phyloP scores from a whole-genome alignment of 495 filamentous ascomycete genomes.

The Filosporella fistucella region DNA sequence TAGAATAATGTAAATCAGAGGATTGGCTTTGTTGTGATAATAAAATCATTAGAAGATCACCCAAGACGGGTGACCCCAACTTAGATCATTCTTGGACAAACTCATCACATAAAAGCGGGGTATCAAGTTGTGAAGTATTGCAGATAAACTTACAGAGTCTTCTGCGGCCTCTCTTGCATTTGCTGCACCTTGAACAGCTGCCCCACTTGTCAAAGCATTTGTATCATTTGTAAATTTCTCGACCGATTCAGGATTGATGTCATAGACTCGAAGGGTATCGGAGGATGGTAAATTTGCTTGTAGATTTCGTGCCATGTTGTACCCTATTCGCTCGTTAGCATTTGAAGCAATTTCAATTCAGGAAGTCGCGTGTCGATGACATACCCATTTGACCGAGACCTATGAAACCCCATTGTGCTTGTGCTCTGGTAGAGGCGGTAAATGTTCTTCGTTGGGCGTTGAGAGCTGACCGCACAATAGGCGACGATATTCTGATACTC shows the following conservation, averaged over 20 bases:
- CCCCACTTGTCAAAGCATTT: constrained; percentile 37
- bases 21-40: constrained; percentile 55
- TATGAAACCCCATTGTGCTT: constrained; percentile 77
- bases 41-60: constrained; percentile 49
- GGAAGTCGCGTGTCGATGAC: constrained; percentile 23
- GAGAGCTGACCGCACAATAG: constrained; percentile 12
- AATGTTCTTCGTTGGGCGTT: constrained; percentile 42
- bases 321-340: constrained; percentile 40
- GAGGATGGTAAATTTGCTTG: constrained; percentile 66
- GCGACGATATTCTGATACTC: constrained; percentile 18
- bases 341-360: constrained; percentile 8
- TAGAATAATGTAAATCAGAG: constrained; percentile 42
- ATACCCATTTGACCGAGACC: constrained; percentile 85
- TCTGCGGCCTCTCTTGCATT: constrained; percentile 60
- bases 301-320: constrained; percentile 85
- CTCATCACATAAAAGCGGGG: constrained; percentile 34
- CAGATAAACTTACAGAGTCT: constrained; percentile 59
- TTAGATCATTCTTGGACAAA: constrained; percentile 61
- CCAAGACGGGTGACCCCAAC: constrained; percentile 39
- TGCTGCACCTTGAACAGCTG: constrained; percentile 51
- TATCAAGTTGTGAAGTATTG: constrained; percentile 25
- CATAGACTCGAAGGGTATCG: constrained; percentile 67
- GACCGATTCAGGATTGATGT: constrained; percentile 63
- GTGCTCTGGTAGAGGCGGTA: constrained; percentile 45
- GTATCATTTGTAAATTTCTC: constrained; percentile 58